phyloP scores from a whole-genome alignment of 352 stramenopile genomes.

The Phytophthora multivora region DNA sequence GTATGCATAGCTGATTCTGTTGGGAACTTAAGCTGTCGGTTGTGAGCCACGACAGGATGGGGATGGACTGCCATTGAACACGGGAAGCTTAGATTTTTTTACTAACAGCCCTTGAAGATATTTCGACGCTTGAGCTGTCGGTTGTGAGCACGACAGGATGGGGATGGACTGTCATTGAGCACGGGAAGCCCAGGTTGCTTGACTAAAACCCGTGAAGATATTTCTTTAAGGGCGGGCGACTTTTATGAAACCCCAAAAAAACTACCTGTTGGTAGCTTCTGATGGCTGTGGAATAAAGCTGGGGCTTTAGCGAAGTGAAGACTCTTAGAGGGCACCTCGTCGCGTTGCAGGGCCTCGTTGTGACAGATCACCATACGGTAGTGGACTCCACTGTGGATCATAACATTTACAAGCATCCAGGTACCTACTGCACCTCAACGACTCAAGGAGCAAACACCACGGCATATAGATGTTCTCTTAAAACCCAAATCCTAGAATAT shows the following conservation, averaged over 20 bases:
- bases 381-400: not conserved
- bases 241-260: not conserved
- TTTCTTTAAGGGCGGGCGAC: no score
- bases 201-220: slow-evolving; percentile 24
- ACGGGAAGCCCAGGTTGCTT: slow-evolving; percentile 7
- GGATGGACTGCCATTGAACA: slow-evolving; percentile 30
- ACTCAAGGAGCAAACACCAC: no score
- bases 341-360: not conserved
- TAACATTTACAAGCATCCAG: no score
- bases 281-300: slow-evolving; percentile 2
- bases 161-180: slow-evolving; percentile 29
- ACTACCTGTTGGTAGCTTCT: not conserved
- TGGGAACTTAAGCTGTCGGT: slow-evolving; percentile 12
- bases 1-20: slow-evolving; percentile 7
- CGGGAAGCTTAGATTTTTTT: slow-evolving; percentile 6
- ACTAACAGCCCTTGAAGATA: slow-evolving; percentile 27
- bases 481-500: no score
- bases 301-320: not conserved
- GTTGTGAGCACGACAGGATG: slow-evolving; percentile 26
- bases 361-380: not conserved
- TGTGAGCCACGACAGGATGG: slow-evolving; percentile 25
- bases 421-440: no score
- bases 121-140: slow-evolving; percentile 21
- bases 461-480: no score
- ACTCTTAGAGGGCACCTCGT: not conserved